Percentiles rank a stretch among this genome's conserved stretches.
phyloP scores from a whole-genome alignment of 495 filamentous ascomycete species.

The Talaromyces stipitatus region DNA sequence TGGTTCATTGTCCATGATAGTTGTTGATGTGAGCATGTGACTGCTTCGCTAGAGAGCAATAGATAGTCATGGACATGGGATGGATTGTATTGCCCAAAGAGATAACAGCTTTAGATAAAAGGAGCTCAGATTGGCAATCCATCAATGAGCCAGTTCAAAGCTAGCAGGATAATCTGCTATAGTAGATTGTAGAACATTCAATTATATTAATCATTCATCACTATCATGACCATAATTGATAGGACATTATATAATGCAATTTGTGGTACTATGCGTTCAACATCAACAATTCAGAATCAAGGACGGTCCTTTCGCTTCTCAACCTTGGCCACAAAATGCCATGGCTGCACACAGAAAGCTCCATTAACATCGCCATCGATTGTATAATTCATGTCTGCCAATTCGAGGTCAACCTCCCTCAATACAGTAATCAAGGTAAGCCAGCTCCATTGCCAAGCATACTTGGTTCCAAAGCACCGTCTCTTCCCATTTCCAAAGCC shows the following conservation, averaged over 20 bases:
- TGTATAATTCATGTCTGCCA: constrained; percentile 33
- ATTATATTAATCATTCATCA: neutral
- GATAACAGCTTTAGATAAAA: neutral
- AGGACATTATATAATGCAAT: neutral
- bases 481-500: constrained; percentile 65
- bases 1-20: neutral
- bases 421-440: constrained; percentile 32
- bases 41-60: neutral
- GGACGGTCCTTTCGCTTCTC: constrained; percentile 3
- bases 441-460: constrained; percentile 55
- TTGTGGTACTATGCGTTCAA: too few species aligned
- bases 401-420: constrained; percentile 34
- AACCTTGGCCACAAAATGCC: constrained; percentile 3
- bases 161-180: neutral
- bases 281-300: neutral
- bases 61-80: neutral
- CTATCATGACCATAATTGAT: neutral
- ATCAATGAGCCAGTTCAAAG: neutral
- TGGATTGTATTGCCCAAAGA: neutral
- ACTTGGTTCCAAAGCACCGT: constrained; percentile 56
- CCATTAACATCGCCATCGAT: constrained; percentile 6
- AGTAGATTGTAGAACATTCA: neutral
- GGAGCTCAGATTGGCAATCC: too few species aligned
- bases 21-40: neutral
- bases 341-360: constrained; percentile 6